Evolutionary conservation across 108 stramenopile species (phyloP).

Genomic region (Nitzschia inconspicua): DNA sequence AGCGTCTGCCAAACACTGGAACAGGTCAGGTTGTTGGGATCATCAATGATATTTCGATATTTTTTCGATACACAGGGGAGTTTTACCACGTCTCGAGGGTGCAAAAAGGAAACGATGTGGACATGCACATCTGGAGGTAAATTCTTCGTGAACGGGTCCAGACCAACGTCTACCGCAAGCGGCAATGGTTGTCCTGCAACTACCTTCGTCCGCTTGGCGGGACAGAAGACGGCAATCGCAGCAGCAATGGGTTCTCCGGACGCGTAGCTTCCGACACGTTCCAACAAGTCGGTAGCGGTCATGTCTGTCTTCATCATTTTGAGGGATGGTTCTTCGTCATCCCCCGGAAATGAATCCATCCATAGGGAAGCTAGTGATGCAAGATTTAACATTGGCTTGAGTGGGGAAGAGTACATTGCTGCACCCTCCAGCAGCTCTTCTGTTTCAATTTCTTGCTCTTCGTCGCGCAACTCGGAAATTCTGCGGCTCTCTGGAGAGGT

Average conservation of each 20-base stretch:
- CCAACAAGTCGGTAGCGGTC: slow-evolving; percentile 23
- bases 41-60: slow-evolving; percentile 17
- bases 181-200: not conserved
- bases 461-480: slow-evolving; percentile 1
- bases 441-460: slow-evolving; percentile 36
- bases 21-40: slow-evolving; percentile 26
- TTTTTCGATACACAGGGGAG: slow-evolving; percentile 49
- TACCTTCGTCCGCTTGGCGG: not conserved
- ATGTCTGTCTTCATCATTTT: slow-evolving; percentile 7
- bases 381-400: slow-evolving; percentile 18
- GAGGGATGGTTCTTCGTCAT: not conserved
- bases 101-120: slow-evolving; percentile 61
- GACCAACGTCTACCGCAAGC: not conserved
- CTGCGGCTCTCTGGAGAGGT: not conserved
- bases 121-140: slow-evolving; percentile 65
- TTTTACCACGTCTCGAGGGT: slow-evolving; percentile 60
- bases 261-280: slow-evolving; percentile 25
- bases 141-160: slow-evolving; percentile 16
- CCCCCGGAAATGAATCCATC: slow-evolving; percentile 10
- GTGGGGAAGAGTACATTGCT: slow-evolving; percentile 36
- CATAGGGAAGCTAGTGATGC: slow-evolving; percentile 12
- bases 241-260: slow-evolving; percentile 19
- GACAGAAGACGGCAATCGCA: slow-evolving; percentile 7
- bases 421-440: slow-evolving; percentile 69
- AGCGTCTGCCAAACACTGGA: slow-evolving; percentile 59